These are phyloP conservation scores for Cercospora zeae-maydis DNA, from an alignment of 2,329 filamentous ascomycete species.

Conservation along the genomic window DNA sequence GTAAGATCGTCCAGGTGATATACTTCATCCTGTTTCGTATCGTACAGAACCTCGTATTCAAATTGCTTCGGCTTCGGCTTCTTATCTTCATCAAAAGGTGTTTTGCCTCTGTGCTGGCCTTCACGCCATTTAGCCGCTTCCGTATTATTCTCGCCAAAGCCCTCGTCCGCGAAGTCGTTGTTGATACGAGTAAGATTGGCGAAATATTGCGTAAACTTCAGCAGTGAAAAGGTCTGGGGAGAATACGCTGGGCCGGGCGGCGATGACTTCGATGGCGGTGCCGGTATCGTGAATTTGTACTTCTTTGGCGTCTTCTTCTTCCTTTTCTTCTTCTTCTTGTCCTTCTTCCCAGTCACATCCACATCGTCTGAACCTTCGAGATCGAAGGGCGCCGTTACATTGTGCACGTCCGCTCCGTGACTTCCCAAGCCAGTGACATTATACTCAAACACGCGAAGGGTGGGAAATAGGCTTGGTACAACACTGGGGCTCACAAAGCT, in stretches of 20 bases:
- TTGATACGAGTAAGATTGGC: conserved; percentile 92
- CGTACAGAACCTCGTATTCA: conserved; percentile 78
- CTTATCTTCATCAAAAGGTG: conserved; percentile 46
- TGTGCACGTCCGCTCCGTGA: background rate
- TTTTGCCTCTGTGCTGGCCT: conserved; percentile 60
- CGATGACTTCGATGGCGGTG: conserved; percentile 66
- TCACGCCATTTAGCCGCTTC: conserved; percentile 54
- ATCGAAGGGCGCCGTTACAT: conserved; percentile 13
- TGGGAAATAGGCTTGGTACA: conserved; percentile 89
- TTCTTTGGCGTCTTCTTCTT: conserved; percentile 54
- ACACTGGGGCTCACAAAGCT: conserved; percentile 80
- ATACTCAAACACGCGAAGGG: conserved; percentile 78
- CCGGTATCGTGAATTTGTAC: conserved; percentile 55
- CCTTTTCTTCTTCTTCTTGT: conserved; percentile 49
- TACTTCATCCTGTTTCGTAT: conserved; percentile 69
- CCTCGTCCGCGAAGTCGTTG: conserved; percentile 54
- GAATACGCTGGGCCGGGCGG: conserved; percentile 88
- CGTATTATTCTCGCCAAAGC: conserved; percentile 26
- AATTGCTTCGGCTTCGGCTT: conserved; percentile 63
- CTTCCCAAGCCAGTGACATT: conserved; percentile 74
- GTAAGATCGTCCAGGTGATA: conserved; percentile 81
- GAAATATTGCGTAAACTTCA: conserved; percentile 84
- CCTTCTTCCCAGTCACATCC: conserved; percentile 39
- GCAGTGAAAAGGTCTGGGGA: conserved; percentile 72
- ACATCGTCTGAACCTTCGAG: conserved; percentile 30